A percentile compares a stretch with the other conserved stretches of the same genome.
These are phyloP conservation scores for Actinomucor elegans DNA, from an alignment of 371 early-diverging fungal species.

Conservation along the genomic window DNA sequence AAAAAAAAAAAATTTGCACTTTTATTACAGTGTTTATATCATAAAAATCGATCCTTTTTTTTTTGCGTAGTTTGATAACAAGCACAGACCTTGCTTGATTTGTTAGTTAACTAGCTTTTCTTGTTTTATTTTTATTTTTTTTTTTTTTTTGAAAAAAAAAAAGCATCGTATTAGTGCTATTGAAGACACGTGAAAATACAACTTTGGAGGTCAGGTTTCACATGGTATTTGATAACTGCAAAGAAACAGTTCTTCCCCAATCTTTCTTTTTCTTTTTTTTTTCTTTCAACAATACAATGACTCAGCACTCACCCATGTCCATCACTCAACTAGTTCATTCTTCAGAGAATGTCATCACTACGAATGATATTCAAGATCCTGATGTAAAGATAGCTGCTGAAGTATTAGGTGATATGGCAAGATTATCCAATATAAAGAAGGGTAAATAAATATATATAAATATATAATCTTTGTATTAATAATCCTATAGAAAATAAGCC, in stretches of 20 bases:
- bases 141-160: too few relatives aligned
- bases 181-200: conserved; percentile 14
- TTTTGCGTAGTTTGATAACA: too few relatives aligned
- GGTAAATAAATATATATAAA: too few relatives aligned
- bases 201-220: conserved; percentile 11
- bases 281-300: conserved; percentile 12
- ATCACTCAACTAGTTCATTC: conserved; percentile 33
- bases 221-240: conserved; percentile 7
- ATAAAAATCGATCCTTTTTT: too few relatives aligned
- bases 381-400: conserved; percentile 70
- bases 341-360: not conserved
- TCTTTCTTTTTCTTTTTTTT: conserved; percentile 14
- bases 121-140: too few relatives aligned
- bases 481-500: conserved; percentile 2
- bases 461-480: not conserved
- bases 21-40: too few relatives aligned
- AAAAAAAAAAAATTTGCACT: too few relatives aligned
- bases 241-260: conserved; percentile 1
- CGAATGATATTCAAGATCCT: conserved; percentile 33
- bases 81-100: too few relatives aligned
- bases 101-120: too few relatives aligned
- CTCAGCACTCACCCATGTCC: conserved; percentile 32
- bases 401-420: conserved; percentile 63
- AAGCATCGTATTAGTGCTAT: too few relatives aligned
- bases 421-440: conserved; percentile 22